Evolutionary conservation across 805 yeast genomes (phyloP), one percentile per base, ranked within the genome.

Genomic region (Nakazawaea wickerhamii): DNA sequence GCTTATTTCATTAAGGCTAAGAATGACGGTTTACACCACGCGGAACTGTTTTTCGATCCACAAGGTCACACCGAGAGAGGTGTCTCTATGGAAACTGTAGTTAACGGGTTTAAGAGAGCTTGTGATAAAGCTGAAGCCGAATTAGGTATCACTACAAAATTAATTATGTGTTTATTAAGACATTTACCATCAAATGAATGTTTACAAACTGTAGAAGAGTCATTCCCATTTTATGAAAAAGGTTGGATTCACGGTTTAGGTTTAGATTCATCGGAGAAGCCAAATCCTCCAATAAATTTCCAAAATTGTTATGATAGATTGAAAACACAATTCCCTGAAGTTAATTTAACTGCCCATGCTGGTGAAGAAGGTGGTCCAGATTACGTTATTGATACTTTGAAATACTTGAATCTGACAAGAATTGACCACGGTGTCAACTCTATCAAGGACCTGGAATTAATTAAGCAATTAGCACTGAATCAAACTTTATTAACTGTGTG

Each of bases 301-400:
- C 64, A 63, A 11, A 84, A 81, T 38, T 80, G 88, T 57, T 86
- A 80, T 58, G 51, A 60, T 8, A 53, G 58, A 17, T 71, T 84
- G 6, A 67, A 65, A 42, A 63, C 66, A 19, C 55, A 66, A 32
- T 74, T 68, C 54, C 77, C 81, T 19, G 63, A 73, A 19, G 71
- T 81, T 43, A 72, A 77, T 30, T 67, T 83, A 42, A 86, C 95
- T 28, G 91, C 95, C 2, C 95, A 86, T 55, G 95, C 93, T 2
- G 95, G 95, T 53, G 95, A 86, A 63, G 95, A 86, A 65, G 95
- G 91, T 41, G 86, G 82, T 49, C 79, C 87, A 32, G 71, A 76
- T n/a, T 84, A 67, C 50, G 84, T 85, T 21, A 45, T 63, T 8
- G 70, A 69, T 41, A 65, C 93, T 2, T 63, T 85, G 47, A 81